Evolutionary conservation across 2,329 filamentous ascomycete genomes (phyloP).

Genomic region (Colletotrichum sp.): DNA sequence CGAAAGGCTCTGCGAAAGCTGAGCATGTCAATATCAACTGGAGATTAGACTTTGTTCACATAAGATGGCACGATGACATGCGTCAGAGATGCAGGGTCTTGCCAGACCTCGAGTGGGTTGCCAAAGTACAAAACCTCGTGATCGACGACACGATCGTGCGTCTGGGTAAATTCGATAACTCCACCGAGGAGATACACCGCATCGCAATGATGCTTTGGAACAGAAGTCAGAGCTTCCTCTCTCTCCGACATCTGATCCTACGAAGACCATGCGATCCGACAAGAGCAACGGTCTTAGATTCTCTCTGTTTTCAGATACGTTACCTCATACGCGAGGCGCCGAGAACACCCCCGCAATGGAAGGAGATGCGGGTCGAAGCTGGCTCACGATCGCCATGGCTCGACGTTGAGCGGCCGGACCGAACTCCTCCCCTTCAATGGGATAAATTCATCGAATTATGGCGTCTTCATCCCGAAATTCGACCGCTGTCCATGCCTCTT

Average conservation of each 20-base stretch:
- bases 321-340: not conserved
- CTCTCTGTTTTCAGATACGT: not conserved
- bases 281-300: not conserved
- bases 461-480: rapidly evolving
- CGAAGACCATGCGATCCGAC: rapidly evolving
- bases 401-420: rapidly evolving
- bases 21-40: not conserved
- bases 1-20: not conserved
- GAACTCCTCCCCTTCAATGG: not conserved
- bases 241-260: not conserved
- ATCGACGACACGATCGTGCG: rapidly evolving
- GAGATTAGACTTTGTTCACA: rapidly evolving
- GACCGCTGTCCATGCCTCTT: rapidly evolving
- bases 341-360: not conserved
- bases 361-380: not conserved
- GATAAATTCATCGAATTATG: rapidly evolving
- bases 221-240: rapidly evolving
- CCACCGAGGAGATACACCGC: not conserved
- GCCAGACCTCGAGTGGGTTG: not conserved
- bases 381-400: not conserved
- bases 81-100: rapidly evolving
- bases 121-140: not conserved
- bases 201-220: not conserved
- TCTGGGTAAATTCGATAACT: rapidly evolving
- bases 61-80: rapidly evolving